Conservation (phyloP, 1,284 basidiomycete genomes). For the Cerrena zonata region DNA sequence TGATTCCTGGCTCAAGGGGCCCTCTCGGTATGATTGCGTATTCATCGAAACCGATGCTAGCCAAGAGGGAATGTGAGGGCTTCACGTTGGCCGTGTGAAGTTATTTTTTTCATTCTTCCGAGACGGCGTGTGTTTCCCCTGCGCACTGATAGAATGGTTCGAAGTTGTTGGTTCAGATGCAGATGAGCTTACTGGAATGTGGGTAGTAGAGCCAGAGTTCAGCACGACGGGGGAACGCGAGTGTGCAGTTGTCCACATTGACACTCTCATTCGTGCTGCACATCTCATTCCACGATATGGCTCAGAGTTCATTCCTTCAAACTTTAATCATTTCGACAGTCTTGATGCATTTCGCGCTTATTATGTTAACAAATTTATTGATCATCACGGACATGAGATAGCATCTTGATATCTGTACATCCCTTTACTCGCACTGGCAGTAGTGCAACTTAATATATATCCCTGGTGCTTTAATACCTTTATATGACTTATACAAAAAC, state of each 20-base stretch:
- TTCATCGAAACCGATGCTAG: slow-evolving; percentile 1
- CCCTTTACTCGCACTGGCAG: no score
- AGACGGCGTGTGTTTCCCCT: slow-evolving; percentile 8
- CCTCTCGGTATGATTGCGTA: slow-evolving; percentile 5
- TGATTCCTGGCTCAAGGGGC: neutral
- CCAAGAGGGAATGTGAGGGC: neutral
- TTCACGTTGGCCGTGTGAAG: slow-evolving; percentile 10
- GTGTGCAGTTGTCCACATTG: neutral
- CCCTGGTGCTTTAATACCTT: neutral
- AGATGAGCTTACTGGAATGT: slow-evolving; percentile 19
- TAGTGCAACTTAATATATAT: neutral
- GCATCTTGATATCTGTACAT: no score
- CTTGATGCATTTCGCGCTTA: neutral
- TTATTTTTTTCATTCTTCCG: slow-evolving; percentile 8
- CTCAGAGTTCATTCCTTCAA: no score
- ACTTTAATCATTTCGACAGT: no score
- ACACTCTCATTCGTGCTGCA: slow-evolving; percentile 6
- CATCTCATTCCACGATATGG: slow-evolving; percentile 8
- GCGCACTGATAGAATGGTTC: slow-evolving; percentile 20
- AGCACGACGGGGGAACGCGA: neutral
- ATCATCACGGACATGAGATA: neutral
- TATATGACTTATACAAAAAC: neutral
- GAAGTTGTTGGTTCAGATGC: slow-evolving; percentile 11
- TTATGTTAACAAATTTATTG: neutral
- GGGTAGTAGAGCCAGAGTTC: slow-evolving; percentile 16